Base-by-base conservation (phyloP, 1,284 basidiomycete species). In the Ganoderma boninense region DNA sequence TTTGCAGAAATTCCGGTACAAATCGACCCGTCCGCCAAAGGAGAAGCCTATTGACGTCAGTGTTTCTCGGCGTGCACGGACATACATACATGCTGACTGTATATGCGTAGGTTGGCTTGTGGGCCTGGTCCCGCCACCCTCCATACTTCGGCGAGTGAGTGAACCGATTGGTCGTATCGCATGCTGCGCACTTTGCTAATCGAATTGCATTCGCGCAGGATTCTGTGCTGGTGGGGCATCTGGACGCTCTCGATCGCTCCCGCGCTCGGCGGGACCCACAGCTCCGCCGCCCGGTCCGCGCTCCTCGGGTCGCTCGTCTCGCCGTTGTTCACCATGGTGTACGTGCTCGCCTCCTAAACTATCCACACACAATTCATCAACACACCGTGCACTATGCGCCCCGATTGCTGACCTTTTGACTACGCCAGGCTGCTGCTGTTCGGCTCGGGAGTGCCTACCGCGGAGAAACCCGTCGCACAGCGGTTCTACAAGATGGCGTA, bases 81-180 rank as follows among this genome's bases (percentile, higher is more conserved):
- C n/a, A n/a, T n/a, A n/a, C n/a, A n/a, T n/a, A n/a, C n/a, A n/a
- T n/a, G n/a, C n/a, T n/a, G n/a, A 56, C 20, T 54, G 40, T 26
- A 57, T 69, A 35, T 23, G 64, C 8, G 8, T 65, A 89, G 87
- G 79, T 74, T 46, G 89, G 88, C 1, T 69, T 90, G 2, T 90
- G 89, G 89, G 81, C 76, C 13, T 92, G 87, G 84, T 90, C 90
- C 29, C 85, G 89, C 23, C 90, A 94, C 73, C 92, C 93, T 38
- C 90, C 92, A 10, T 94, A 93, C 78, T 92, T 93, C 77, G 92
- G 92, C 77, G 92, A 94, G 87, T 90, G 77, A 78, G 87, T 84
- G 32, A 5, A 6, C 32, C 32, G 56, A 11, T 7, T 16, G 35
- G 32, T 59, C 13, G n/a, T 3, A 7, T 40, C 20, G 10, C 10